Conservation (phyloP, 1,284 basidiomycete species). For the Cutaneotrichosporon dermatis region DNA sequence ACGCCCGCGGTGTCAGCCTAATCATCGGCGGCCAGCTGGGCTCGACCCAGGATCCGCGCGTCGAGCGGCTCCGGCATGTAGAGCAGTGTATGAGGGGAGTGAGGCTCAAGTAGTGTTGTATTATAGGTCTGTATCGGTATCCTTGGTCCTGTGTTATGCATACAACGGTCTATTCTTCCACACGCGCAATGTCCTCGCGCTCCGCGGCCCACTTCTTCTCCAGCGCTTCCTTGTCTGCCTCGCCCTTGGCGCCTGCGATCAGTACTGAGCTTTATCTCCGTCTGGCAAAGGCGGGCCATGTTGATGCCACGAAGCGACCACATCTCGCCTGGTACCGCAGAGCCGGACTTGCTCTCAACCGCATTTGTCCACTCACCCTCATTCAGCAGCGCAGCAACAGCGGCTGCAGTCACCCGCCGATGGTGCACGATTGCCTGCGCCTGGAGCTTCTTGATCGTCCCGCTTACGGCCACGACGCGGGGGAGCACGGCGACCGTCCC, state of each 20-base stretch:
- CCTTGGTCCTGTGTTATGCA: constrained; percentile 8
- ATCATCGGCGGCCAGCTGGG: constrained; percentile 6
- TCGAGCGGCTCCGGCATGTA: constrained; percentile 6
- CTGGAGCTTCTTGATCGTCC: constrained; percentile 46
- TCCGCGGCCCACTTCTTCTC: constrained; percentile 10
- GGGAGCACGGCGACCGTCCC: constrained; percentile 28
- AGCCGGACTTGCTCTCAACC: constrained; percentile 4
- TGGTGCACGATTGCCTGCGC: constrained; percentile 40
- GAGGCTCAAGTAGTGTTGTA: background rate
- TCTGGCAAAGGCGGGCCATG: too few relatives aligned
- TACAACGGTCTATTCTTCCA: constrained; percentile 19
- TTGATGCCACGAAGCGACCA: too few relatives aligned
- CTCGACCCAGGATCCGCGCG: constrained; percentile 5
- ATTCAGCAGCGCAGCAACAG: constrained; percentile 19
- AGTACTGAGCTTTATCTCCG: background rate
- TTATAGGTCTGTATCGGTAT: background rate
- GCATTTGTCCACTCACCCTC: constrained; percentile 13
- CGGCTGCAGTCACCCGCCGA: constrained; percentile 27
- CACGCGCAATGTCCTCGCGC: constrained; percentile 10
- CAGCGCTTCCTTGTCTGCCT: constrained; percentile 14
- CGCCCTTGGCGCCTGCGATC: constrained; percentile 10
- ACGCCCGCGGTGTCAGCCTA: constrained; percentile 13
- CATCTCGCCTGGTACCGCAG: background rate
- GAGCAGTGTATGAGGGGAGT: constrained; percentile 13
- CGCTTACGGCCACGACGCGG: constrained; percentile 40